A percentile compares a stretch with the other conserved stretches of the same genome.
These are phyloP conservation scores for Agastache rugosa DNA, from an alignment of 257 asterid species.

Conservation along the genomic window DNA sequence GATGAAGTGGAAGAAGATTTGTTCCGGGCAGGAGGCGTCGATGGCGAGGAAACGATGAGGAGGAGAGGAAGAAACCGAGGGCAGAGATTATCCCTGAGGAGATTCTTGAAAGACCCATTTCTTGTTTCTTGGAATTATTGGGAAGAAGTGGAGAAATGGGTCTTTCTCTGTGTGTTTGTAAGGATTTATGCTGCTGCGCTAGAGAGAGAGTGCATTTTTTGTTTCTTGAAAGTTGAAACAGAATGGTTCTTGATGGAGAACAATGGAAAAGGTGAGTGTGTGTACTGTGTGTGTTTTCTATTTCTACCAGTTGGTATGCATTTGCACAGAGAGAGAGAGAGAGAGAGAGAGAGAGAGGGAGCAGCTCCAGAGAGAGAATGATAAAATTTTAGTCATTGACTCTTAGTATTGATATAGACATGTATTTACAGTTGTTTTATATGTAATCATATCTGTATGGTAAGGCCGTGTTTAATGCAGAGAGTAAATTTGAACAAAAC, in stretches of 20 bases:
- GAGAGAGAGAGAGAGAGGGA: neutral
- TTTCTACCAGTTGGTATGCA: too few species aligned
- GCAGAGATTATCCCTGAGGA: slow-evolving; percentile 3
- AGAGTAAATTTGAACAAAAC: slow-evolving; percentile 23
- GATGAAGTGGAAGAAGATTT: slow-evolving; percentile 68
- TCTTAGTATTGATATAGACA: slow-evolving; percentile 5
- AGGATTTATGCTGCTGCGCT: neutral
- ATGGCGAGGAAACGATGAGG: slow-evolving; percentile 39
- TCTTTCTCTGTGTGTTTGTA: neutral
- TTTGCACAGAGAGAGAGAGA: too few species aligned
- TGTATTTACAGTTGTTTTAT: neutral
- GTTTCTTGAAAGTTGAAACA: slow-evolving; percentile 26
- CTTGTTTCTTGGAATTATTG: slow-evolving; percentile 19
- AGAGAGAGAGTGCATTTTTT: slow-evolving; percentile 29
- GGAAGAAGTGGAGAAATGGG: slow-evolving; percentile 19
- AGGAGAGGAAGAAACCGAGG: slow-evolving; percentile 39
- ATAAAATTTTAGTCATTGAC: slow-evolving; percentile 26
- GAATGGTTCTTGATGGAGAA: slow-evolving; percentile 5
- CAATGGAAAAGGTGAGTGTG: neutral
- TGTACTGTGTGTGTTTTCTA: too few species aligned
- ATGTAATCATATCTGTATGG: neutral
- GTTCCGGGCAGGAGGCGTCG: slow-evolving; percentile 75
- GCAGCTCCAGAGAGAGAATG: slow-evolving; percentile 26
- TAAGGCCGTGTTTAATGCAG: slow-evolving; percentile 4
- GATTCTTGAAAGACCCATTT: slow-evolving; percentile 45